Conservation (phyloP, 2,329 filamentous ascomycete species). For the Paraconiothyrium sp. region DNA sequence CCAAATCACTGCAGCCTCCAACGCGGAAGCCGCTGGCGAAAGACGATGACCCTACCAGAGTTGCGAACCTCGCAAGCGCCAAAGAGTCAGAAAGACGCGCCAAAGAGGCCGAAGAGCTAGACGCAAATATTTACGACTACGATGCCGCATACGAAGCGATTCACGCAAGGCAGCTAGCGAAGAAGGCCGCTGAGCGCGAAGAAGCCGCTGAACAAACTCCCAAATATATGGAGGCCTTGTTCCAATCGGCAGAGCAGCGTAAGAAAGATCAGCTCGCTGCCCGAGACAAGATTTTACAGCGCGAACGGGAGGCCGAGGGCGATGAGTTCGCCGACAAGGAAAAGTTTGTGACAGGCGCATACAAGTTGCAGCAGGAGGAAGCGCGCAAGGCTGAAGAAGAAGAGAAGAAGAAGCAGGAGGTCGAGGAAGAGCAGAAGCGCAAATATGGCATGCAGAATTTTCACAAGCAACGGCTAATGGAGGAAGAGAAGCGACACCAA, state of each 20-base stretch:
- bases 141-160: conserved; percentile 83
- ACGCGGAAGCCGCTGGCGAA: conserved; percentile 49
- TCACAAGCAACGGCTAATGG: conserved; percentile 77
- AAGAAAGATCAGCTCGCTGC: conserved; percentile 82
- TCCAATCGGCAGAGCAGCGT: conserved; percentile 77
- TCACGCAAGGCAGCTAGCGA: conserved; percentile 65
- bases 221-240: conserved; percentile 80
- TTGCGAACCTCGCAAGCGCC: conserved; percentile 73
- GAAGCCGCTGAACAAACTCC: conserved; percentile 70
- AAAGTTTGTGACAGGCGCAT: conserved; percentile 85
- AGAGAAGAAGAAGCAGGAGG: conserved; percentile 72
- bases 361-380: conserved; percentile 83
- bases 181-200: conserved; percentile 62
- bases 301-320: conserved; percentile 81
- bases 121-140: conserved; percentile 85
- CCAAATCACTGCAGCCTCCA: conserved; percentile 42
- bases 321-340: conserved; percentile 85
- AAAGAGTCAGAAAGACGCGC: conserved; percentile 71
- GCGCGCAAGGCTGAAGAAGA: conserved; percentile 75
- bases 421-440: conserved; percentile 71
- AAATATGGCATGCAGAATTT: conserved; percentile 80
- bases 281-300: conserved; percentile 80
- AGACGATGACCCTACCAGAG: conserved; percentile 46
- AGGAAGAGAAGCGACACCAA: conserved; percentile 74
- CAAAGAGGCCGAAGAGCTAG: conserved; percentile 71